Conservation (phyloP, 257 asterid species). For the Orobanche coerulescens region DNA sequence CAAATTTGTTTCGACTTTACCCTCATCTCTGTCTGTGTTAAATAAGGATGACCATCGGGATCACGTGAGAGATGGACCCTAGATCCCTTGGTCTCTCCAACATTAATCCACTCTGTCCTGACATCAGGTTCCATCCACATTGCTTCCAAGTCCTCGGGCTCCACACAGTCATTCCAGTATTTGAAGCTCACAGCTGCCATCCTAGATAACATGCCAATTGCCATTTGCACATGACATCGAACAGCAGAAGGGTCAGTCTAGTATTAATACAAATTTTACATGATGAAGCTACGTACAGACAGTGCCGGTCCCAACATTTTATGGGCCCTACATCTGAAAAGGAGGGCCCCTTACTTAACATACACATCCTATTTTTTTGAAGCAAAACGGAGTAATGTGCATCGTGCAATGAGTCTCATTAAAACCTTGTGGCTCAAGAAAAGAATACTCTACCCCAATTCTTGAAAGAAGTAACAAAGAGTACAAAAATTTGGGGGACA, state of each 20-base stretch:
- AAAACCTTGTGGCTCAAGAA: too few species aligned
- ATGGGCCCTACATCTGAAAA: too few species aligned
- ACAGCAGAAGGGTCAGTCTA: conserved; percentile 3
- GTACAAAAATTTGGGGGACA: too few species aligned
- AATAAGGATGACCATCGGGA: conserved; percentile 84
- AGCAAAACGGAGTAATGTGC: too few species aligned
- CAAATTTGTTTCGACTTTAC: conserved; percentile 32
- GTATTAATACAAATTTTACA: not conserved
- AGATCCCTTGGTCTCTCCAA: conserved; percentile 74
- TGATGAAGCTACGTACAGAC: not conserved
- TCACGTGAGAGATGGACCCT: conserved; percentile 91
- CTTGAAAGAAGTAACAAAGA: too few species aligned
- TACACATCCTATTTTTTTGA: not conserved
- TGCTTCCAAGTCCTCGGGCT: conserved; percentile 67
- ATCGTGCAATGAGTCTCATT: too few species aligned
- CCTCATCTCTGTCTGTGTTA: conserved; percentile 95
- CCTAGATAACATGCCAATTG: conserved; percentile 19
- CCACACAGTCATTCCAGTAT: conserved; percentile 93
- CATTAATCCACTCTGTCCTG: conserved; percentile 71
- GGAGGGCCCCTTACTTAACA: too few species aligned
- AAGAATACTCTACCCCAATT: too few species aligned
- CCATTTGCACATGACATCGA: conserved; percentile 15
- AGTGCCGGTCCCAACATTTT: too few species aligned
- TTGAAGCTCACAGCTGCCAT: conserved; percentile 65
- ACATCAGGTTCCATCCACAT: conserved; percentile 84